Base-by-base conservation (phyloP, 148 eudicot species). In the Silene conica region DNA sequence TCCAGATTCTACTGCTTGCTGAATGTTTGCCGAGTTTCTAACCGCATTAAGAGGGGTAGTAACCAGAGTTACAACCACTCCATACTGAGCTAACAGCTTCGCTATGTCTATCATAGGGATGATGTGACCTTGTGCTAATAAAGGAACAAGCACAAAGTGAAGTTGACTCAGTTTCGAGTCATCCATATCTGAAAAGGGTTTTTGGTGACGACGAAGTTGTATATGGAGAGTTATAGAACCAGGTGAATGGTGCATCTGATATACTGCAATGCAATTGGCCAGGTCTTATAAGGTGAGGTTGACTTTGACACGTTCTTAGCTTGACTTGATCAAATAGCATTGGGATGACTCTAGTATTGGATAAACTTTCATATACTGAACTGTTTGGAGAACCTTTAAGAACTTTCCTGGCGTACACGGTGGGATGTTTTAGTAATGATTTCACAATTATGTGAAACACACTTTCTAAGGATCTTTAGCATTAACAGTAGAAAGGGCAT, bases 41-140 rank as follows among this genome's bases (percentile, higher is more conserved):
- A 67, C 57, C 71, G 85, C 86, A 70, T 80, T 82, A 4, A 76
- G 41, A 8, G 91, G 87, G 12, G 89, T 88, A 46, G 84, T 82
- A 67, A 88, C 61, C 1, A 88, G 71, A 82, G 79, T 88, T 20
- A 84, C 86, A 0, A 26, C 58, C 23, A 71, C 75, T 25, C 84
- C 80, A 10, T 38, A 80, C 15, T 78, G 72, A 0, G 83, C 85
- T 57, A 88, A 64, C 41, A 84, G 72, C 4, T 55, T 73, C 38
- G 85, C 88, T 10, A 88, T 84, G 84, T 88, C 92, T 19, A 84
- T 65, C 87, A 86, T 86, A n/a, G 92, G 92, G 34, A 86, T 86
- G 46, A 79, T 69, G 25, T 86, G 89, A 76, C 92, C 89, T 31
- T 80, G 89, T 25, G 89, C 86, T 69, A 88, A 70, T 68, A 84